Conservation (phyloP, 192 early-diverging fungal species). For the Rhizophagus prolifer region DNA sequence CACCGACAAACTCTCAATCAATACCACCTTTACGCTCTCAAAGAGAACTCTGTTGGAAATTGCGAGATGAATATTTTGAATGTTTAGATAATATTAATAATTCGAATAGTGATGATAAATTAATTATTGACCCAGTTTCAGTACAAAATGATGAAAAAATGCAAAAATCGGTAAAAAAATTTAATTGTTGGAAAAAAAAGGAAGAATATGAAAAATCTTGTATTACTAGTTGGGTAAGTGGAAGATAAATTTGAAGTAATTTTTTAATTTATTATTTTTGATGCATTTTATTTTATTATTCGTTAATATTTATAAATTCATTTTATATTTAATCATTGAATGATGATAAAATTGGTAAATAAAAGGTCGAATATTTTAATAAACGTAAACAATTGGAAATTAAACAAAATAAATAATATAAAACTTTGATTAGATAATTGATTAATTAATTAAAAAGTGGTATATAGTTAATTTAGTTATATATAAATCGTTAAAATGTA, state of each 20-base stretch:
- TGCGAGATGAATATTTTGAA: constrained; percentile 10
- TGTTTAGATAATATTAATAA: not conserved
- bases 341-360: not conserved
- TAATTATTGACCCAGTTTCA: not conserved
- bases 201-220: not conserved
- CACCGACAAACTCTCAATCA: not conserved
- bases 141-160: not conserved
- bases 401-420: not conserved
- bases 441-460: no score
- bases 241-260: not conserved
- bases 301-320: not conserved
- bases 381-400: not conserved
- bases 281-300: not conserved
- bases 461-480: no score
- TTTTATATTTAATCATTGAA: not conserved
- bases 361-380: constrained; percentile 16
- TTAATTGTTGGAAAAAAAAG: constrained; percentile 4
- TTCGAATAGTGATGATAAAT: not conserved
- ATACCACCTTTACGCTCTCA: not conserved
- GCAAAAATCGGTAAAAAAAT: not conserved
- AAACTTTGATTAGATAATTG: no score
- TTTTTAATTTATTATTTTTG: no score
- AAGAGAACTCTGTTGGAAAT: not conserved
- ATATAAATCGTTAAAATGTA: no score
- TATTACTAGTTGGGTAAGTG: constrained; percentile 10